Percentiles rank a stretch among this genome's conserved stretches.
Evolutionary conservation across 306 rosid genomes (phyloP).

Genomic region (Vigna angularis): DNA sequence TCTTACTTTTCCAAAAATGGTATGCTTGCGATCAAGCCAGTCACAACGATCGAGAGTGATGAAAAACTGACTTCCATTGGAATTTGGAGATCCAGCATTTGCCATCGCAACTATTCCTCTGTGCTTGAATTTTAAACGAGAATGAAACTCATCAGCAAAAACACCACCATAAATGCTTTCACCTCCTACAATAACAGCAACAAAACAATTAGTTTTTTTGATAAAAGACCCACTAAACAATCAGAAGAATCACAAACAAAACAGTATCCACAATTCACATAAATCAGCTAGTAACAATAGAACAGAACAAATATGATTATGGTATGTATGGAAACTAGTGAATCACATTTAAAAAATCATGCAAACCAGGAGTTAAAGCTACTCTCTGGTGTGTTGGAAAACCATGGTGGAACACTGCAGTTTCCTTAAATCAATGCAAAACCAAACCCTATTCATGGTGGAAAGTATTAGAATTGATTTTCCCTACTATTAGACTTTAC

Average conservation of each 20-base stretch:
- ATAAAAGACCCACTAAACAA: neutral
- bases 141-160: constrained; percentile 87
- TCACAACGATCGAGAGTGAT: constrained; percentile 79
- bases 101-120: constrained; percentile 95
- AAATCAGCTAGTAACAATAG: neutral
- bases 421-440: neutral
- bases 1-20: constrained; percentile 84
- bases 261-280: neutral
- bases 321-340: neutral
- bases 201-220: neutral
- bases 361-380: neutral
- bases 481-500: neutral
- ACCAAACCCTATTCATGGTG: neutral
- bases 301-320: neutral
- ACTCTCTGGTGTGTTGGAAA: neutral
- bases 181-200: constrained; percentile 62
- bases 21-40: constrained; percentile 84
- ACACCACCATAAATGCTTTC: constrained; percentile 83
- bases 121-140: constrained; percentile 90
- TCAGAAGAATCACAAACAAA: neutral
- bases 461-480: neutral
- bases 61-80: constrained; percentile 94
- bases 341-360: neutral
- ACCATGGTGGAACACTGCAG: neutral
- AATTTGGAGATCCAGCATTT: constrained; percentile 67